These are phyloP conservation scores for Solanum hybrid DNA, from an alignment of 305 asterid species.

Conservation along the genomic window DNA sequence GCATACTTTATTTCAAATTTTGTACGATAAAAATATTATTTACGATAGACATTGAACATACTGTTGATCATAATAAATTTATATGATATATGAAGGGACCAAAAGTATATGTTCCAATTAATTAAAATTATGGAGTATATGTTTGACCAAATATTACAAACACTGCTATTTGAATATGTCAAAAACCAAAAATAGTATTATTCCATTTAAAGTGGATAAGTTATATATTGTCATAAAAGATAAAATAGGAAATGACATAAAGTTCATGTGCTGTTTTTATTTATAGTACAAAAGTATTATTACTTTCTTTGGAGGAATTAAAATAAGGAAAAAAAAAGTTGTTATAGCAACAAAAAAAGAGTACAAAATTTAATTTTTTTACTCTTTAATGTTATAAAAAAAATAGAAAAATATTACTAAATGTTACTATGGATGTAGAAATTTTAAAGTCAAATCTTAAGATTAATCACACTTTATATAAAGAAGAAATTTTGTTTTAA, in stretches of 20 bases:
- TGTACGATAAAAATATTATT: accelerated
- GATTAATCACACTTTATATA: not conserved
- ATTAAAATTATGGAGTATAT: not conserved
- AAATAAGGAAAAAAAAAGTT: no score
- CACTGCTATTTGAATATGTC: not conserved
- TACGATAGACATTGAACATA: not conserved
- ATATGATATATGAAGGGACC: not conserved
- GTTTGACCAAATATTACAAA: not conserved
- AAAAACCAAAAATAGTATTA: not conserved
- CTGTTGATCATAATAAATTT: not conserved
- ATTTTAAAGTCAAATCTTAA: not conserved
- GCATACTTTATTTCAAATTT: not conserved
- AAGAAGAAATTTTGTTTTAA: no score
- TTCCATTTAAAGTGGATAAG: not conserved
- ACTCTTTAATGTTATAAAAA: not conserved
- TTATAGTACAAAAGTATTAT: not conserved
- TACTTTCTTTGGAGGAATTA: not conserved
- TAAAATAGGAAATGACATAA: not conserved
- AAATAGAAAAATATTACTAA: no score
- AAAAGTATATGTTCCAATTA: not conserved
- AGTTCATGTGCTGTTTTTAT: conserved; percentile 22
- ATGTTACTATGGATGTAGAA: not conserved
- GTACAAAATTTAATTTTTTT: not conserved
- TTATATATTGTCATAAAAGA: not conserved
- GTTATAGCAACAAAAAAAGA: no score